Evolutionary conservation across 345 rosid genomes (phyloP).

Genomic region (Gossypium arboreum): DNA sequence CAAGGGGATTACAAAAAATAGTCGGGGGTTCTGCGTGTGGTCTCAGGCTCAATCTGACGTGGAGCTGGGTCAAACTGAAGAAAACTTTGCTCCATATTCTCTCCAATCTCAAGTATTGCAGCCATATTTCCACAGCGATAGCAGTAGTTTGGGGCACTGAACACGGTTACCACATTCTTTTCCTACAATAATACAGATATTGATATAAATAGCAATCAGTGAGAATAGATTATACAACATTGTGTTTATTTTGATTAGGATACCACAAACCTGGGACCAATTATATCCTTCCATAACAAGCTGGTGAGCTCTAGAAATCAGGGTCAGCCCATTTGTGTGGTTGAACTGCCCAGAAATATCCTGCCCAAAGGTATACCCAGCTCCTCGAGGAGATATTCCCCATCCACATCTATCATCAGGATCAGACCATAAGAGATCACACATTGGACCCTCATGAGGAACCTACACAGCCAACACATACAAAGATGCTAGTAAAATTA

Average conservation of each 20-base stretch:
- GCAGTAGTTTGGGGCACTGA: constrained; percentile 82
- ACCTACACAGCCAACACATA: constrained; percentile 35
- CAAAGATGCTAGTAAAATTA: background rate
- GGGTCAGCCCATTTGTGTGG: constrained; percentile 67
- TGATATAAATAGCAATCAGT: background rate
- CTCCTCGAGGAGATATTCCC: constrained; percentile 60
- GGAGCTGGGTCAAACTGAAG: constrained; percentile 92
- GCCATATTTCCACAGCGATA: constrained; percentile 88
- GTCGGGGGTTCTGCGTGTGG: constrained; percentile 81
- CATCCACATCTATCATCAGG: constrained; percentile 58
- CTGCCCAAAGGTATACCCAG: constrained; percentile 60
- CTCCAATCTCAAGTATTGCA: constrained; percentile 79
- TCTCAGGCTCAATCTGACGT: constrained; percentile 74
- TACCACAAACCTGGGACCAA: constrained; percentile 66
- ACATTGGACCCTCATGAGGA: constrained; percentile 86
- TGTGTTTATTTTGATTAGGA: constrained; percentile 1
- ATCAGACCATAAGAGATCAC: constrained; percentile 81
- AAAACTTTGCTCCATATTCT: constrained; percentile 77
- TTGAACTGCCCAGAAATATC: constrained; percentile 72
- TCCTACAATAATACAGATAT: constrained; percentile 35
- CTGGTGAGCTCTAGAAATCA: constrained; percentile 84
- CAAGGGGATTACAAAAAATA: constrained; percentile 58
- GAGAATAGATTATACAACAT: background rate
- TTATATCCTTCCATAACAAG: constrained; percentile 91
- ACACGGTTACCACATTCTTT: constrained; percentile 77